These are phyloP conservation scores for Wickerhamiella azyma DNA, from an alignment of 805 yeast genomes.

Conservation along the genomic window DNA sequence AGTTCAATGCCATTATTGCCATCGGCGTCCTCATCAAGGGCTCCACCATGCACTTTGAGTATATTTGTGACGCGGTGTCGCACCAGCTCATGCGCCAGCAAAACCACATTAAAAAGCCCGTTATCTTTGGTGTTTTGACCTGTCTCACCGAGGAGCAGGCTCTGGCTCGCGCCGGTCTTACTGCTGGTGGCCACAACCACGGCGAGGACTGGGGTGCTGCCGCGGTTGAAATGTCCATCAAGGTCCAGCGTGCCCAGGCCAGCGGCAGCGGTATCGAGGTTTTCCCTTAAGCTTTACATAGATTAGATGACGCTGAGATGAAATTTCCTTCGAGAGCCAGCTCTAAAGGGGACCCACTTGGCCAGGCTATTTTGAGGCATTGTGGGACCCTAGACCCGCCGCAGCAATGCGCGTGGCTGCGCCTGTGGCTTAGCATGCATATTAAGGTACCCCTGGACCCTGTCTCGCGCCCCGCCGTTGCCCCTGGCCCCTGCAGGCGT, in stretches of 20 bases:
- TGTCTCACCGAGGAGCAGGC: slow-evolving; percentile 94
- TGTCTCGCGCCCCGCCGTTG: no score
- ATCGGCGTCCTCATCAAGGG: slow-evolving; percentile 95
- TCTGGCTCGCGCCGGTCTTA: slow-evolving; percentile 75
- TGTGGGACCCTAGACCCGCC: no score
- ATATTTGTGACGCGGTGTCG: slow-evolving; percentile 83
- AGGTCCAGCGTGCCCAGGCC: slow-evolving; percentile 12
- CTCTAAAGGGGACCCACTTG: no score
- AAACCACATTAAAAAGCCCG: slow-evolving; percentile 55
- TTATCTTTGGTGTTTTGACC: slow-evolving; percentile 86
- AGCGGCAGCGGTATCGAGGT: not conserved
- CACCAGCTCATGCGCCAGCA: slow-evolving; percentile 75
- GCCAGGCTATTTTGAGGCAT: no score
- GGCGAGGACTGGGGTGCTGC: slow-evolving; percentile 99
- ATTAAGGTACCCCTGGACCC: no score
- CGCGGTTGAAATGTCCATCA: slow-evolving; percentile 80
- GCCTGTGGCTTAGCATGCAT: no score
- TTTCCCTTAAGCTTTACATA: not conserved
- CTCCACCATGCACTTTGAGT: slow-evolving; percentile 95
- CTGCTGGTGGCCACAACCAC: slow-evolving; percentile 72
- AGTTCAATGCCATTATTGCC: slow-evolving; percentile 74
- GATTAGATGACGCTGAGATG: not conserved
- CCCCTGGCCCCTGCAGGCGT: no score
- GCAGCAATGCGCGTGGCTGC: no score
- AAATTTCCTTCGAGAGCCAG: no score